Evolutionary conservation across 176 grass and related monocot genomes (phyloP).

Genomic region (Cocos nucifera): DNA sequence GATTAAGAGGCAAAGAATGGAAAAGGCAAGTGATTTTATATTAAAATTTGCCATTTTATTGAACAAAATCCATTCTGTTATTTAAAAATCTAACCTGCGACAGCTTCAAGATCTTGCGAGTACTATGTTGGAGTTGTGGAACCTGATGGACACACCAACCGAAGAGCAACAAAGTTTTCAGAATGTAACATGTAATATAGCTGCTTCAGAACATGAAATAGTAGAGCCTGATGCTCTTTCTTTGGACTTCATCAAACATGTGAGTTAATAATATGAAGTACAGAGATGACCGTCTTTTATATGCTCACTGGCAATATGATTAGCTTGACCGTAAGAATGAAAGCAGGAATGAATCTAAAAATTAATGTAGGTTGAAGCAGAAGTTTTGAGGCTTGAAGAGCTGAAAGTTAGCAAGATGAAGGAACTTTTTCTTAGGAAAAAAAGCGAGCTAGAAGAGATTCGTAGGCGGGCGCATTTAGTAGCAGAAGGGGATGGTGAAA

Average conservation of each 20-base stretch:
- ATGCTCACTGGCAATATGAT: too few species aligned
- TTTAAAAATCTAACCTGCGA: neutral
- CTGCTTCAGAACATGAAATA: constrained; percentile 85
- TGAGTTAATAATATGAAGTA: constrained; percentile 5
- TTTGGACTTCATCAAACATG: constrained; percentile 35
- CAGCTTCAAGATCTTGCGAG: constrained; percentile 75
- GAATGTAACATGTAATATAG: constrained; percentile 81
- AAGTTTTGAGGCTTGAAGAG: constrained; percentile 73
- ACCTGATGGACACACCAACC: constrained; percentile 81
- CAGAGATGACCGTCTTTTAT: too few species aligned
- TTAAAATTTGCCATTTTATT: too few species aligned
- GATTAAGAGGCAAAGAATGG: constrained; percentile 52
- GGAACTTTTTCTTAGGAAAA: constrained; percentile 55
- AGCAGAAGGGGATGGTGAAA: constrained; percentile 16
- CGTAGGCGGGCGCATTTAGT: constrained; percentile 36
- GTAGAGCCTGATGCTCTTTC: constrained; percentile 53
- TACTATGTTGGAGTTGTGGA: constrained; percentile 81
- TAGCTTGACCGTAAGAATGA: too few species aligned
- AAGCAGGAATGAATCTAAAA: too few species aligned
- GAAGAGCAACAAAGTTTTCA: constrained; percentile 83
- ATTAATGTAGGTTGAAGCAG: constrained; percentile 56
- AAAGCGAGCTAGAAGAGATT: constrained; percentile 68
- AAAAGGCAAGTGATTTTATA: constrained; percentile 28
- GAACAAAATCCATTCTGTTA: too few species aligned
- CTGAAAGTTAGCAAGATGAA: constrained; percentile 74